Evolutionary conservation across 148 eudicot genomes (phyloP).

Genomic region (Rhododendron griersonianum): DNA sequence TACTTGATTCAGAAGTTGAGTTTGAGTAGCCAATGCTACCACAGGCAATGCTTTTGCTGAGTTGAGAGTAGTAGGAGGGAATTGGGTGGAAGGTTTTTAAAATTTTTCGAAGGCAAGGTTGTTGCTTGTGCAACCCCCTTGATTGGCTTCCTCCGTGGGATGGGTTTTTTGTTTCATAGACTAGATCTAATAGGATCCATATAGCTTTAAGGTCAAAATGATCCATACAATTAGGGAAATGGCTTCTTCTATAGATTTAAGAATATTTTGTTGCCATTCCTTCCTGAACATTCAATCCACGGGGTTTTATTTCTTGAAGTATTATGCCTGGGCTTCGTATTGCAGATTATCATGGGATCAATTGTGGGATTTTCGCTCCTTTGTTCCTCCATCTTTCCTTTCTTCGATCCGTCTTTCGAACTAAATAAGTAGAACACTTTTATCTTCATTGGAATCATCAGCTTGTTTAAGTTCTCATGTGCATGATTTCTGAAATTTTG

Average conservation of each 20-base stretch:
- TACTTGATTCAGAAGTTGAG: background rate
- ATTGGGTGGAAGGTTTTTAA: background rate
- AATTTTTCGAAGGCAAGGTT: background rate
- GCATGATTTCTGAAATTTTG: background rate
- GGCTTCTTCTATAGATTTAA: background rate
- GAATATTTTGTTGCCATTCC: background rate
- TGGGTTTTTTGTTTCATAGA: background rate
- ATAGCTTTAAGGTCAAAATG: background rate
- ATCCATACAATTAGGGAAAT: background rate
- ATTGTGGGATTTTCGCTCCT: no score
- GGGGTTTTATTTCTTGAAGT: background rate
- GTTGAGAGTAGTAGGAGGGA: background rate
- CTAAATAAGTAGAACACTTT: no score
- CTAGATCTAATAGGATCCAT: background rate
- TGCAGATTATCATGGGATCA: slow-evolving; percentile 42
- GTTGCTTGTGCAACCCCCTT: background rate
- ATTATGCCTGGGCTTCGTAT: background rate
- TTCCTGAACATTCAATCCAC: background rate
- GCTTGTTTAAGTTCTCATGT: background rate
- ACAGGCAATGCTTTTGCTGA: background rate
- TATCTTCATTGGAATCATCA: background rate
- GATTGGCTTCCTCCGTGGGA: background rate
- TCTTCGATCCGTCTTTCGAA: no score
- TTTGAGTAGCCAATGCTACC: background rate
- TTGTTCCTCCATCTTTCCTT: no score